These are phyloP conservation scores for Cenococcum geophilum DNA, from an alignment of 495 filamentous ascomycete genomes.

Conservation along the genomic window DNA sequence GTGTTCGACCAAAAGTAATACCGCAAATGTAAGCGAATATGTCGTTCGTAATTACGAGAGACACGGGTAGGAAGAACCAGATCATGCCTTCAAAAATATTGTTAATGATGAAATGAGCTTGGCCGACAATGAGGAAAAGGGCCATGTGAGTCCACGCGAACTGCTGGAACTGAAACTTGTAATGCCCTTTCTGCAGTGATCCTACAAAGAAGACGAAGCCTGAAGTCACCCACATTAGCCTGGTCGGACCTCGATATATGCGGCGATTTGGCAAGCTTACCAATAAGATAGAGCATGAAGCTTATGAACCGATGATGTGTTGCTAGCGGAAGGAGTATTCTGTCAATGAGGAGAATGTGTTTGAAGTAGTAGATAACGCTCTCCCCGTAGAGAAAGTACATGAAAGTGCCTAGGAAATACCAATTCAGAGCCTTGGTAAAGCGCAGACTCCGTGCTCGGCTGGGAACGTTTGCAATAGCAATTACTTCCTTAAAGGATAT, in stretches of 20 bases:
- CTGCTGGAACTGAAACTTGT: conserved; percentile 97
- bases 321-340: conserved; percentile 82
- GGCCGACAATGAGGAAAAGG: conserved; percentile 92
- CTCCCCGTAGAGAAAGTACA: conserved; percentile 99
- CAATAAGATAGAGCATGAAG: conserved; percentile 95
- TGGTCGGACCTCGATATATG: neutral
- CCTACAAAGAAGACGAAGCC: conserved; percentile 98
- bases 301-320: conserved; percentile 99
- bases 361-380: conserved; percentile 99
- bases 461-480: conserved; percentile 91
- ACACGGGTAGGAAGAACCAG: conserved; percentile 97
- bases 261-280: conserved; percentile 41
- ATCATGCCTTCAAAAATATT: conserved; percentile 99
- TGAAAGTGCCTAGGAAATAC: conserved; percentile 97
- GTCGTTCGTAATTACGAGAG: conserved; percentile 95
- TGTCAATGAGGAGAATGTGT: conserved; percentile 93
- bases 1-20: conserved; percentile 93
- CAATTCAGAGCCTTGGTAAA: conserved; percentile 96
- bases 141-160: conserved; percentile 99
- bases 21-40: conserved; percentile 98
- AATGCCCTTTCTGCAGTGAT: conserved; percentile 91
- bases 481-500: conserved; percentile 99
- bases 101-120: conserved; percentile 99
- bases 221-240: conserved; percentile 34
- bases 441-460: conserved; percentile 78